phyloP scores from a whole-genome alignment of 1,139 yeast genomes.

The Kodamaea anthophila region DNA sequence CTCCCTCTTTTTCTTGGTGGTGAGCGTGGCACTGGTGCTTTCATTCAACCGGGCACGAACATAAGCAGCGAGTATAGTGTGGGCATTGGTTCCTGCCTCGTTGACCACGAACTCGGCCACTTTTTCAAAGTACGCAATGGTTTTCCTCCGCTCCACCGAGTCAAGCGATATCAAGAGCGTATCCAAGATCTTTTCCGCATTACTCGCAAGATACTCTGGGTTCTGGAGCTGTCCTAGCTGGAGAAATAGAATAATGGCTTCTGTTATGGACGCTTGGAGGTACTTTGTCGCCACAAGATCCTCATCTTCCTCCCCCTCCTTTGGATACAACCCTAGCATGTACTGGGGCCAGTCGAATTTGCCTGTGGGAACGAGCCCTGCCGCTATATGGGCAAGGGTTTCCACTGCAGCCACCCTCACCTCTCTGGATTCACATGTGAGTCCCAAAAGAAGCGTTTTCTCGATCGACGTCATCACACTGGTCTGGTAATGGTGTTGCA shows the following conservation, averaged over 20 bases:
- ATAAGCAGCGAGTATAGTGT: conserved; percentile 32
- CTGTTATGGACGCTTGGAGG: conserved; percentile 29
- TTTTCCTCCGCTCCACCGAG: neutral
- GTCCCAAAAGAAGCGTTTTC: conserved; percentile 24
- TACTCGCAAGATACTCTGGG: conserved; percentile 29
- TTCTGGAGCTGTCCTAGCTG: conserved; percentile 42
- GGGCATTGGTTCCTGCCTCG: conserved; percentile 36
- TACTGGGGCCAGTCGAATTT: conserved; percentile 33
- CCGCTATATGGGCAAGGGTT: conserved; percentile 28
- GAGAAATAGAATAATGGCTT: conserved; percentile 30
- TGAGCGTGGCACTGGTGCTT: neutral
- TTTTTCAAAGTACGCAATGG: conserved; percentile 18
- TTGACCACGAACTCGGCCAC: conserved; percentile 28
- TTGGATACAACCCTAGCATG: conserved; percentile 24
- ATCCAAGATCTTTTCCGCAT: conserved; percentile 26
- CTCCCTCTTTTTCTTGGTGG: conserved; percentile 2
- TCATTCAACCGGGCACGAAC: conserved; percentile 1
- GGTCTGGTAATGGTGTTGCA: conserved; percentile 34
- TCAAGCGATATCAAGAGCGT: conserved; percentile 16
- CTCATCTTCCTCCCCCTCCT: neutral
- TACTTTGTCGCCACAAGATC: conserved; percentile 19
- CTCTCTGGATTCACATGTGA: conserved; percentile 30
- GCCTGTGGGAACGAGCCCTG: conserved; percentile 36
- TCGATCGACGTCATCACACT: conserved; percentile 27
- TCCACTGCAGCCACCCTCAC: conserved; percentile 36